Base-by-base conservation (phyloP, 768 basidiomycete species). In the Lactifluus subvellereus region DNA sequence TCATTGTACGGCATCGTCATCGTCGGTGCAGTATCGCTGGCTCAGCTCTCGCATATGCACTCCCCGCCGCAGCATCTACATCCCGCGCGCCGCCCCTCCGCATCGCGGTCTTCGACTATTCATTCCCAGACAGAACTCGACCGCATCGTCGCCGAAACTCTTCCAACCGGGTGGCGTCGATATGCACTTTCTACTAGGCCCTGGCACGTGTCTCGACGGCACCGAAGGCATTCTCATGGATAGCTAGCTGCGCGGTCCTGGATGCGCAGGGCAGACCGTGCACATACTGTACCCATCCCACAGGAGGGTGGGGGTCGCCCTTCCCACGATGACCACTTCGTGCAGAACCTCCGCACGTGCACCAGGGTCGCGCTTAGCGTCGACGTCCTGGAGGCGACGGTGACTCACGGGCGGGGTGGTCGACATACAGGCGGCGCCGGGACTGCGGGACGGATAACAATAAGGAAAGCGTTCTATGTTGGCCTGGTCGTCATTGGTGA, bases 61-160 rank as follows among this genome's bases (percentile, higher is more conserved):
- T 99, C 47, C 84, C 92, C 4, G 78, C 80, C 1, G 69, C 82
- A 11, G 77, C 81, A 2, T 70, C 73, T 3, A 68, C 73, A 57
- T 64, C 71, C 43, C 78, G 83, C 47, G 53, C 74, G 22, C 77
- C 76, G 57, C 88, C 88, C 14, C 82, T 94, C 20, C 82, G 85
- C 22, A 86, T 98, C 67, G 88, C 88, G 16, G 77, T 98, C 0
- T 78, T 99, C 59, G 97, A 98, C 74, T 86, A 96, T 10, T 96
- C 94, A 13, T 27, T 27, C 27, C 35, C 81, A 98, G 3, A 81
- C 88, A 0, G 89, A 93, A 72, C 97, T 96, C 0, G 94, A 98
- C 79, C 83, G 97, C 18, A 98, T 99, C 67, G 97, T 98, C 40
- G 97, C 97, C 32, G 96, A 99, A 99, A 73, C 84, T 98, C 1